Evolutionary conservation across 345 rosid species (phyloP), one percentile per base, ranked within the genome.

Genomic region (Aurinia saxatilis): DNA sequence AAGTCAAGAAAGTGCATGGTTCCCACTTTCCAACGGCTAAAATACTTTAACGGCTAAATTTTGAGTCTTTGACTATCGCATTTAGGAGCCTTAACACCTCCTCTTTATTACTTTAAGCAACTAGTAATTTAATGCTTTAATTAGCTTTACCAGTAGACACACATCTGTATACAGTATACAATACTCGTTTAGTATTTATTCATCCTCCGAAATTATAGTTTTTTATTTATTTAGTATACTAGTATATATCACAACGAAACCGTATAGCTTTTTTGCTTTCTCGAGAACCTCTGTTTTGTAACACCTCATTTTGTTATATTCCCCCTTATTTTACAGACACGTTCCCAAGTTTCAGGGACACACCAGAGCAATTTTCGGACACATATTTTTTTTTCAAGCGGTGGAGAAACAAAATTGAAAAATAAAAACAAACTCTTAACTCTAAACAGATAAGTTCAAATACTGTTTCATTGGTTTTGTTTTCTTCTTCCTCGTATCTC

Each of bases 11-110:
- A 70, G 52, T 54, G 68, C 64, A 54, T 55, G 74, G 63, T 47
- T 55, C 47, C 69, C 74, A 70, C 65, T 55, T 33, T 2, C 59
- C 46, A 70, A 70, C 74, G 69, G 69, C 65, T 63, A 62, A 55
- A 54, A 54, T 55, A 2, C 16, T n/a, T 9, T 41, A 63, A 63
- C 69, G 69, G 69, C 65, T 70, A 30, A 30, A 35, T 0, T 49
- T 62, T 5, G n/a, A n/a, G n/a, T 53, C 68, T 48, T 62, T 53
- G 74, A 62, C 74, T 38, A 4, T 34, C 36, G 31, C 45, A 63
- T 62, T 63, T 29, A 30, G 51, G 52, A 70, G 74, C 68, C 51
- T 69, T 16, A 16, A 59, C 14, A 16, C 16, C 13, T 52, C 50
- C 7, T 57, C 3, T 11, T 60, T 51, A 59, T 34, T 36, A 42